Evolutionary conservation across 306 rosid species (phyloP).

Genomic region (Dryas octopetala): DNA sequence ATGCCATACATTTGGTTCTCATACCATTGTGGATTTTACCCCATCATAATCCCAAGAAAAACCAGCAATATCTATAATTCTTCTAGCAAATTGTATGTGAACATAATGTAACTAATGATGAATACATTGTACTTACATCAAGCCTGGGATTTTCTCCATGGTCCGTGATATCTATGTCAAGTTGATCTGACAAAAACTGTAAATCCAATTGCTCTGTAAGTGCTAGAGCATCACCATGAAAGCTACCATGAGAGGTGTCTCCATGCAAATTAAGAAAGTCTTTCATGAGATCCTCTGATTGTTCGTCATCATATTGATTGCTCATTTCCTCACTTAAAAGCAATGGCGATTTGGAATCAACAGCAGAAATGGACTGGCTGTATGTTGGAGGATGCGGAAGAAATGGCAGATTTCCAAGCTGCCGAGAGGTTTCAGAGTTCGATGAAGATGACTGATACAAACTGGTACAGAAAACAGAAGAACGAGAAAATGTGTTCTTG

Average conservation of each 20-base stretch:
- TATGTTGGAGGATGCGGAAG: conserved; percentile 40
- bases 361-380: conserved; percentile 30
- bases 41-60: not conserved
- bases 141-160: conserved; percentile 41
- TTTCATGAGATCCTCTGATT: conserved; percentile 36
- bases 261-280: conserved; percentile 35
- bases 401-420: conserved; percentile 48
- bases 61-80: not conserved
- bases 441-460: conserved; percentile 46
- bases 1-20: not conserved
- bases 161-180: conserved; percentile 41
- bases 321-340: conserved; percentile 22
- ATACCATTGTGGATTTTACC: not conserved
- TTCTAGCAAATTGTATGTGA: conserved; percentile 3
- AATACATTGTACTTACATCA: conserved; percentile 34
- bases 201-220: conserved; percentile 36
- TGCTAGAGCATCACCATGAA: conserved; percentile 31
- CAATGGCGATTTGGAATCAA: conserved; percentile 21
- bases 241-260: conserved; percentile 25
- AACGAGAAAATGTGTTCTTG: conserved; percentile 35
- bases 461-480: conserved; percentile 47
- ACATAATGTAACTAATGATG: not conserved
- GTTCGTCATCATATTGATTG: conserved; percentile 26
- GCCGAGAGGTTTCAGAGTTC: conserved; percentile 33
- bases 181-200: conserved; percentile 40